A percentile compares a stretch with the other conserved stretches of the same genome.
phyloP scores from a whole-genome alignment of 2,329 filamentous ascomycete species.

The Coniella lustricola region DNA sequence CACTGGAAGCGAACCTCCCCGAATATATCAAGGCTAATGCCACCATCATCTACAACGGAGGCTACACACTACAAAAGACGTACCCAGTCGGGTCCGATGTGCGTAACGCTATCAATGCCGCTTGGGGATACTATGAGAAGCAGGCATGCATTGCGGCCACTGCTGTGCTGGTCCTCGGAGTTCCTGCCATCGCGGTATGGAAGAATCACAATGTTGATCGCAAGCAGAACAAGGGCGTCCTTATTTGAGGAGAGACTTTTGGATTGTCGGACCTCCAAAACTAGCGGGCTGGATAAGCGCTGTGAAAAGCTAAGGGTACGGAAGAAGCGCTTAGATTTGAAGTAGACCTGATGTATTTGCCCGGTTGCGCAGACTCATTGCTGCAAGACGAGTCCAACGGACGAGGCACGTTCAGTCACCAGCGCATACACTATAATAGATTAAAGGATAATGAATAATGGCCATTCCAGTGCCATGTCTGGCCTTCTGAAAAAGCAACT shows the following conservation, averaged over 20 bases:
- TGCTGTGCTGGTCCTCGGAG: conserved; percentile 24
- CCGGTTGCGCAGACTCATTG: too few relatives aligned
- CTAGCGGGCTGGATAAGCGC: too few relatives aligned
- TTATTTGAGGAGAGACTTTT: conserved; percentile 1
- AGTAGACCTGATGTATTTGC: too few relatives aligned
- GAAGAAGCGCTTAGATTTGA: too few relatives aligned
- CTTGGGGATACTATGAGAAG: conserved; percentile 32
- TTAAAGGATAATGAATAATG: too few relatives aligned
- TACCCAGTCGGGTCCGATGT: conserved; percentile 24
- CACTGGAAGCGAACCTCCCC: conserved; percentile 13
- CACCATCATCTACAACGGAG: conserved; percentile 21
- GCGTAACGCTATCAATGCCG: conserved; percentile 28
- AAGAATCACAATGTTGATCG: conserved; percentile 31
- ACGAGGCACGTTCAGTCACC: too few relatives aligned
- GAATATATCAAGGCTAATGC: conserved; percentile 20
- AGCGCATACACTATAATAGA: too few relatives aligned
- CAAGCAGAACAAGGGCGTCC: conserved; percentile 19
- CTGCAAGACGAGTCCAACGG: too few relatives aligned
- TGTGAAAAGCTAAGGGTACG: too few relatives aligned
- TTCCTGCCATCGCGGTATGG: conserved; percentile 30
- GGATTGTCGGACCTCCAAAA: too few relatives aligned
- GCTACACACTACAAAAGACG: conserved; percentile 23
- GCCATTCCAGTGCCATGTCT: too few relatives aligned
- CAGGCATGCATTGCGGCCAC: conserved; percentile 29
- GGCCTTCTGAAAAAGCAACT: too few relatives aligned